A percentile compares a stretch with the other conserved stretches of the same genome.
Conservation (phyloP, 768 basidiomycete species). For the Russula griseocarnosa region DNA sequence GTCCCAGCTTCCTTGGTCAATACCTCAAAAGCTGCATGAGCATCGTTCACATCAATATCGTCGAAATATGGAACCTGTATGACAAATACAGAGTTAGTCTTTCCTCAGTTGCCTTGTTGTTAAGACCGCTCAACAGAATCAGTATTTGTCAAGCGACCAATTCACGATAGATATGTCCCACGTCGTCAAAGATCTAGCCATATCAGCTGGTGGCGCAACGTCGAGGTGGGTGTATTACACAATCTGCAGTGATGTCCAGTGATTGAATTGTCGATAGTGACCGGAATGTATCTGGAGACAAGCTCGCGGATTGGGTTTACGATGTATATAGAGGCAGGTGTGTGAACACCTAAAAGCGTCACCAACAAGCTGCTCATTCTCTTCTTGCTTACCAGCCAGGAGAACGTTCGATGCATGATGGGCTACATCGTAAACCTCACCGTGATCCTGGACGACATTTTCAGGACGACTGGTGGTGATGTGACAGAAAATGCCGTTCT, state of each 20-base stretch:
- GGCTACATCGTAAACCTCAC: constrained; percentile 5
- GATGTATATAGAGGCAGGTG: constrained; percentile 2
- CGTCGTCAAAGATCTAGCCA: constrained; percentile 9
- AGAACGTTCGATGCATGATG: constrained; percentile 1
- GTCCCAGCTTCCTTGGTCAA: constrained; percentile 35
- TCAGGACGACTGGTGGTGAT: not conserved
- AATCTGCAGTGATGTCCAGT: not conserved
- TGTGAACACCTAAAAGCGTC: not conserved
- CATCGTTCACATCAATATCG: not conserved
- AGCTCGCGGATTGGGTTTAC: not conserved
- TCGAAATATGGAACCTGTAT: constrained; percentile 9
- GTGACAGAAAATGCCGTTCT: not conserved
- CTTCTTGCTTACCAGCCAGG: not conserved
- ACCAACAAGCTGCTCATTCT: not conserved
- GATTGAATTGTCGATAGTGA: not conserved
- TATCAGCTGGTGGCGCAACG: not conserved
- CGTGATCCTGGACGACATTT: not conserved
- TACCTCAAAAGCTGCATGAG: constrained; percentile 63
- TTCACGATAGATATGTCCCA: constrained; percentile 15
- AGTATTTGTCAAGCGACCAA: not conserved
- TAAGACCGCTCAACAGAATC: not conserved
- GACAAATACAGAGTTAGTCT: not conserved
- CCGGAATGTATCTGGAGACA: not conserved
- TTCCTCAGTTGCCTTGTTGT: not conserved
- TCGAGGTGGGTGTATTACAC: not conserved